Evolutionary conservation across 495 filamentous ascomycete genomes (phyloP), one percentile per base, ranked within the genome.

Genomic region (Haplographium delicatum): DNA sequence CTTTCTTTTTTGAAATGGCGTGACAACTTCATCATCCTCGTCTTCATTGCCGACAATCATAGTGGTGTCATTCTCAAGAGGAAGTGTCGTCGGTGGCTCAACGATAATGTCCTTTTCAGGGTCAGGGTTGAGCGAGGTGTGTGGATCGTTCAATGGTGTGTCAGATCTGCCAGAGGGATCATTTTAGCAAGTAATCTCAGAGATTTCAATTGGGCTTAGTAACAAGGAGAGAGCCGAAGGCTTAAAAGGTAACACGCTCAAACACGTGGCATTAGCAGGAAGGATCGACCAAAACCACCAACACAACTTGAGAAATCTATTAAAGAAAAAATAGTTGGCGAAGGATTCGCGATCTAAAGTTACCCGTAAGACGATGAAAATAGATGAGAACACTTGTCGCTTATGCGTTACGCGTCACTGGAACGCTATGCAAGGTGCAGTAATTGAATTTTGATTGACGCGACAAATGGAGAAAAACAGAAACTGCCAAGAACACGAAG

Each of bases 1-100:
- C 62, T 80, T 80, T 25, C 76, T 69, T 61, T 78, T 80, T 0
- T 65, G 58, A 26, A 68, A 63, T 25, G 68, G 65, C 0, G 61
- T 45, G 6, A 62, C 47, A 2, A 62, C 56, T 13, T 53, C 54
- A 13, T 56, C 57, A 10, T 50, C 49, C 18, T 61, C 58, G 4
- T 58, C 59, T 9, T 62, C 55, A 19, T 50, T 45, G 16, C 18
- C 42, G 22, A 53, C 30, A 7, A 49, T 31, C 33, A 56, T 19
- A 27, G 48, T 37, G 15, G 55, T 45, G 1, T 44, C n/a, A 19
- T 58, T 26, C 44, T 35, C 43, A 13, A 34, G 6, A 13, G 44
- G 38, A 34, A 55, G 7, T 13, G 33, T 33, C 22, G 45, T 26
- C 4, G 55, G 51, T 4, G 51, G 40, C 20, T 58, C 51, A 22